phyloP scores from a whole-genome alignment of 352 stramenopile species.

The Phytophthora cryptogea region DNA sequence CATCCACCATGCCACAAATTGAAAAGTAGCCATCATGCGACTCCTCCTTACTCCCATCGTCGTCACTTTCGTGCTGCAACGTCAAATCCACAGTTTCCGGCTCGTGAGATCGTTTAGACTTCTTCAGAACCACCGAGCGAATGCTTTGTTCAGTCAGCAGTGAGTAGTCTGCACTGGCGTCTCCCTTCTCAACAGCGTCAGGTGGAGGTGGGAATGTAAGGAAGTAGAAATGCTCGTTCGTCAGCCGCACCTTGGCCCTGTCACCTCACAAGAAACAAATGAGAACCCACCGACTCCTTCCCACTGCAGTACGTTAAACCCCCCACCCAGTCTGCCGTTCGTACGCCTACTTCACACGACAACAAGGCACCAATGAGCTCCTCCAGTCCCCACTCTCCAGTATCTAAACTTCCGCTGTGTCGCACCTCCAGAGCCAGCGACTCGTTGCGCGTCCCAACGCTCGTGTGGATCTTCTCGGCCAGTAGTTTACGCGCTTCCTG shows the following conservation, averaged over 20 bases:
- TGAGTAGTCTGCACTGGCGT: slow-evolving; percentile 27
- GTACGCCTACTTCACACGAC: slow-evolving; percentile 42
- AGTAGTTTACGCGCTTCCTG: slow-evolving; percentile 47
- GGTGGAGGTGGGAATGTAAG: slow-evolving; percentile 52
- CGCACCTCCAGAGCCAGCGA: slow-evolving; percentile 55
- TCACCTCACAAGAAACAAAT: background rate
- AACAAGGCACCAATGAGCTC: background rate
- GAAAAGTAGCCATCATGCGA: slow-evolving; percentile 50
- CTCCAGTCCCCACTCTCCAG: background rate
- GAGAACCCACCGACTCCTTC: background rate
- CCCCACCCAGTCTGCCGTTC: slow-evolving; percentile 59
- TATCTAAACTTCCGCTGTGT: too few species aligned
- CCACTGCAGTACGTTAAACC: background rate
- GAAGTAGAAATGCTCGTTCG: slow-evolving; percentile 71
- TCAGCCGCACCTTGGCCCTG: slow-evolving; percentile 53
- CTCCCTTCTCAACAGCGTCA: background rate
- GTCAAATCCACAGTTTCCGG: slow-evolving; percentile 12
- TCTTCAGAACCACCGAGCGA: slow-evolving; percentile 16
- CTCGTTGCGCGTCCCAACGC: slow-evolving; percentile 73
- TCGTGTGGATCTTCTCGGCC: slow-evolving; percentile 64
- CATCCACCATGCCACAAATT: slow-evolving; percentile 86
- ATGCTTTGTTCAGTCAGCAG: slow-evolving; percentile 31
- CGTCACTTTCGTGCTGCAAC: background rate
- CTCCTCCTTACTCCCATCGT: slow-evolving; percentile 2
- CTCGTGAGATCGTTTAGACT: background rate